Evolutionary conservation across 192 early-diverging fungal genomes (phyloP).

Genomic region (Backusella macrospora): DNA sequence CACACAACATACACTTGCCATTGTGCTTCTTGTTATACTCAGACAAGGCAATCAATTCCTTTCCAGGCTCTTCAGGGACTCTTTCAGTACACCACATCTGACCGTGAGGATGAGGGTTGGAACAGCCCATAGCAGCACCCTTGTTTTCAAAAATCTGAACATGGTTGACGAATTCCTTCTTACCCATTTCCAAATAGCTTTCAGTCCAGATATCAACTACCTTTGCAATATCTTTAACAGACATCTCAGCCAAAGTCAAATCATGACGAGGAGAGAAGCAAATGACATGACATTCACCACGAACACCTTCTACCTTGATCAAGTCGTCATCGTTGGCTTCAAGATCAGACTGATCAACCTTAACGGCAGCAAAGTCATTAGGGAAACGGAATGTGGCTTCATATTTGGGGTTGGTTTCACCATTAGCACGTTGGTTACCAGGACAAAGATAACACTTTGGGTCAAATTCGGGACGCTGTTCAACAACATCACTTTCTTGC

Average conservation of each 20-base stretch:
- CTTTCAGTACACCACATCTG: slow-evolving; percentile 90
- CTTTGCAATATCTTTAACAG: slow-evolving; percentile 54
- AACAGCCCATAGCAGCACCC: slow-evolving; percentile 96
- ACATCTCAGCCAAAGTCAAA: slow-evolving; percentile 87
- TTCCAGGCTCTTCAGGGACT: slow-evolving; percentile 78
- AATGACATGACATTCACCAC: slow-evolving; percentile 84
- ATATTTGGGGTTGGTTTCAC: slow-evolving; percentile 77
- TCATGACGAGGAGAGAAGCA: slow-evolving; percentile 92
- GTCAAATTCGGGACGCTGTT: slow-evolving; percentile 63
- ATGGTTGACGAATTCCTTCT: slow-evolving; percentile 64
- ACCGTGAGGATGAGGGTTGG: slow-evolving; percentile 95
- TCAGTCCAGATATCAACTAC: slow-evolving; percentile 80
- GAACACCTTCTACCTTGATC: slow-evolving; percentile 59
- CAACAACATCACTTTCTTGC: slow-evolving; percentile 53
- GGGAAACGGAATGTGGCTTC: slow-evolving; percentile 78
- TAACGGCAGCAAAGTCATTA: slow-evolving; percentile 94
- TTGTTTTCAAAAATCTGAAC: slow-evolving; percentile 99
- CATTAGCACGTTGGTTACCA: slow-evolving; percentile 75
- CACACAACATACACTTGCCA: slow-evolving; percentile 75
- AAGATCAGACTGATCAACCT: slow-evolving; percentile 57
- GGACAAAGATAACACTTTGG: slow-evolving; percentile 87
- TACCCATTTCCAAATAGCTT: slow-evolving; percentile 56
- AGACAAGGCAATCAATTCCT: slow-evolving; percentile 71
- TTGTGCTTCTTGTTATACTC: slow-evolving; percentile 61
- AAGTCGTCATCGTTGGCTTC: slow-evolving; percentile 34